Percentiles rank a stretch among this genome's conserved stretches.
Evolutionary conservation across 148 eudicot species (phyloP).

Genomic region (Vaccinium vitisidaea): DNA sequence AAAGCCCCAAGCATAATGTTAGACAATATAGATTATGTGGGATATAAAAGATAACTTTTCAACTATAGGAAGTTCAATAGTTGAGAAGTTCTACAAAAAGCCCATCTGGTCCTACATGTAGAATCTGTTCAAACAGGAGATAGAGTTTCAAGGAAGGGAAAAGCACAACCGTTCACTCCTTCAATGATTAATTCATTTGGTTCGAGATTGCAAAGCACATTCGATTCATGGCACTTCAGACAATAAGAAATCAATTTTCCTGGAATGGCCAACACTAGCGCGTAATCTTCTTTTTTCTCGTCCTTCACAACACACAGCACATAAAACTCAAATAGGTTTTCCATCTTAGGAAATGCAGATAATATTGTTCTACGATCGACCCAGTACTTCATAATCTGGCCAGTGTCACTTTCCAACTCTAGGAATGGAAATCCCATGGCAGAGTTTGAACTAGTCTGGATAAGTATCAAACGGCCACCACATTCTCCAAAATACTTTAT

Average conservation of each 20-base stretch:
- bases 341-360: not conserved
- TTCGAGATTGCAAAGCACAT: not conserved
- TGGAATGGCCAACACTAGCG: not conserved
- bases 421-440: not conserved
- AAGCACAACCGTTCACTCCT: not conserved
- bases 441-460: no score
- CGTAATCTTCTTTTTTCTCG: not conserved
- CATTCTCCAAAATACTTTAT: no score
- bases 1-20: no score
- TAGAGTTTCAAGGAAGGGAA: not conserved
- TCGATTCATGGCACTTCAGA: not conserved
- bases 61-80: not conserved
- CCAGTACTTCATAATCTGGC: not conserved
- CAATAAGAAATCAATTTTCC: not conserved
- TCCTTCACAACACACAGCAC: not conserved
- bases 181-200: not conserved
- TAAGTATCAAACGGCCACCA: no score
- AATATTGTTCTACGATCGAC: not conserved
- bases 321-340: not conserved
- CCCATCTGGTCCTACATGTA: not conserved
- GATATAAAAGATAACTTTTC: not conserved
- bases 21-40: no score
- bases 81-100: not conserved
- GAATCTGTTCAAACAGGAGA: not conserved
- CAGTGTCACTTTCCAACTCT: not conserved